These are phyloP conservation scores for Capronia americana DNA, from an alignment of 2,329 filamentous ascomycete genomes.

Conservation along the genomic window DNA sequence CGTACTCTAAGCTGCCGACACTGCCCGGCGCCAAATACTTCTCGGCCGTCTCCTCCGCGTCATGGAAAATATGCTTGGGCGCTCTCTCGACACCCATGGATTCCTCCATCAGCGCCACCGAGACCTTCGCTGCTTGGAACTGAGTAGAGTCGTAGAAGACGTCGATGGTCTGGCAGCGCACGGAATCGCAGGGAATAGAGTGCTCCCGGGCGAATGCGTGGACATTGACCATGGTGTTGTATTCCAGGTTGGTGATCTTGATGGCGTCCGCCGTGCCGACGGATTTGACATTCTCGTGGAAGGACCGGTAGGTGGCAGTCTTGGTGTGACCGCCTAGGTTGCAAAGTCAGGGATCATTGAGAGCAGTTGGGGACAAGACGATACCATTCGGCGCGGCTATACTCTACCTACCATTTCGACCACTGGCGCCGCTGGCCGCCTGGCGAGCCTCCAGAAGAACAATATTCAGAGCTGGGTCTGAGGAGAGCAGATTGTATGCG, in stretches of 20 bases:
- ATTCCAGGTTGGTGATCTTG: conserved; percentile 60
- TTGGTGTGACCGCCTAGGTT: conserved; percentile 56
- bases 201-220: conserved; percentile 60
- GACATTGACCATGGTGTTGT: conserved; percentile 60
- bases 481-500: conserved; percentile 43
- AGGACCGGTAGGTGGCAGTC: conserved; percentile 59
- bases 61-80: conserved; percentile 54
- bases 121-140: conserved; percentile 49
- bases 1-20: conserved; percentile 57
- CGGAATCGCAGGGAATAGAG: conserved; percentile 58
- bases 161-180: conserved; percentile 62
- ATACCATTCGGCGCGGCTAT: not conserved
- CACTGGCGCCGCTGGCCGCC: conserved; percentile 48
- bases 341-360: conserved; percentile 10
- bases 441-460: conserved; percentile 52
- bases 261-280: conserved; percentile 59
- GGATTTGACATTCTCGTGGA: conserved; percentile 53
- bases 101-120: conserved; percentile 55
- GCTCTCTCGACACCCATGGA: conserved; percentile 51
- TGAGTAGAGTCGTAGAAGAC: conserved; percentile 60
- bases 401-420: conserved; percentile 39
- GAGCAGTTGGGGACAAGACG: not conserved
- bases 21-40: conserved; percentile 52
- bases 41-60: conserved; percentile 50
- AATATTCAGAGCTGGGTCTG: conserved; percentile 40